phyloP scores from a whole-genome alignment of 495 filamentous ascomycete genomes.

The Xylaria castorea region DNA sequence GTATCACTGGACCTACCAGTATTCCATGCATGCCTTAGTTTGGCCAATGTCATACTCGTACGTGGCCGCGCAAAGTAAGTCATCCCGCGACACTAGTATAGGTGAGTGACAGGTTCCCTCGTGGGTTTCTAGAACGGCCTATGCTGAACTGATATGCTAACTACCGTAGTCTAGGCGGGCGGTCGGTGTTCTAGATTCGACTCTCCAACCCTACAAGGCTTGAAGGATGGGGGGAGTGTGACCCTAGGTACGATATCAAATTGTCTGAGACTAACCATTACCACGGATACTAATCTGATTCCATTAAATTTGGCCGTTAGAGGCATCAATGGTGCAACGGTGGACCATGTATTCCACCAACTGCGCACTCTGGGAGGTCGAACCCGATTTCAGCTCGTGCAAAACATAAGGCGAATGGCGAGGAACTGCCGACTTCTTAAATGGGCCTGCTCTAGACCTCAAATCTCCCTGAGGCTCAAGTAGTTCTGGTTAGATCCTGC shows the following conservation, averaged over 20 bases:
- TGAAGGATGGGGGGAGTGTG: not conserved
- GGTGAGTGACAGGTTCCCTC: not conserved
- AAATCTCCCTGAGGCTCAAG: slow-evolving; percentile 14
- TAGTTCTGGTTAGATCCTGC: slow-evolving; percentile 1
- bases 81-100: not conserved
- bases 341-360: not conserved
- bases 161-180: not conserved
- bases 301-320: not conserved
- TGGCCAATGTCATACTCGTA: not conserved
- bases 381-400: not conserved
- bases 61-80: not conserved
- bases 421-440: not conserved
- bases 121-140: slow-evolving; percentile 13
- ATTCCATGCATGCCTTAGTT: not conserved
- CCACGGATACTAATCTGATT: not conserved
- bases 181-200: slow-evolving; percentile 20
- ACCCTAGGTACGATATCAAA: not conserved
- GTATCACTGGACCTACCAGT: not conserved
- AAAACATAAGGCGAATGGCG: not conserved
- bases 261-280: not conserved
- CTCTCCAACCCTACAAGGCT: not conserved
- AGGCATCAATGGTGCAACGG: not conserved
- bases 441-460: slow-evolving; percentile 3
- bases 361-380: not conserved
- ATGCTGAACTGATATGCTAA: not conserved